Percentiles rank a stretch among this genome's conserved stretches.
These are phyloP conservation scores for Fusarium sp. DNA, from an alignment of 2,329 filamentous ascomycete species.

Conservation along the genomic window DNA sequence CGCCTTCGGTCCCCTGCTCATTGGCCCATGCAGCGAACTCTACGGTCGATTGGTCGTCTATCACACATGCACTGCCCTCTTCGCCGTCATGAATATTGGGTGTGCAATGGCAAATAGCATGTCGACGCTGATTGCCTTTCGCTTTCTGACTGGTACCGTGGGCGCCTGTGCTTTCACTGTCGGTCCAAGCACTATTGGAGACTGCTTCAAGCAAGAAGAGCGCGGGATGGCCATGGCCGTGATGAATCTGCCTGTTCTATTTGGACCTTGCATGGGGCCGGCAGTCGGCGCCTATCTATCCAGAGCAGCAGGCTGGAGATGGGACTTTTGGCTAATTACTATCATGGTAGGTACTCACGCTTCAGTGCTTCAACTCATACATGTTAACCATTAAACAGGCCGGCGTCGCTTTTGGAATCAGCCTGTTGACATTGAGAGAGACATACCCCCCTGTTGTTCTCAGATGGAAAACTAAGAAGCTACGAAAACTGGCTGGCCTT, in stretches of 20 bases:
- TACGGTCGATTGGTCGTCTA: conserved; percentile 59
- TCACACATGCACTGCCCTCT: conserved; percentile 53
- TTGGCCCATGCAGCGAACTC: conserved; percentile 62
- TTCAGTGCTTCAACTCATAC: neutral
- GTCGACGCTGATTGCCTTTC: conserved; percentile 68
- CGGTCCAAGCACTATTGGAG: neutral
- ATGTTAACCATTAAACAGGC: neutral
- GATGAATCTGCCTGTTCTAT: neutral
- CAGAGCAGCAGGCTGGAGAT: neutral
- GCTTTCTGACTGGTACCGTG: conserved; percentile 70
- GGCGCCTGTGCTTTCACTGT: conserved; percentile 67
- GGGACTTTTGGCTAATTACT: neutral
- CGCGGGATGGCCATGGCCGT: neutral
- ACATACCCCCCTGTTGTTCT: neutral
- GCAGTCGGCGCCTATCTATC: neutral
- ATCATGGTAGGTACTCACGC: neutral
- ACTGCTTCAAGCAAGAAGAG: neutral
- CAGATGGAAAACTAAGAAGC: neutral
- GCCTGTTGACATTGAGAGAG: neutral
- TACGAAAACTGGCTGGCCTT: neutral
- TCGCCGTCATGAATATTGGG: conserved; percentile 12
- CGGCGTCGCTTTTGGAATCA: neutral
- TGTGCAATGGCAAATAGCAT: conserved; percentile 26
- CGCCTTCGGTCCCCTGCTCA: conserved; percentile 59
- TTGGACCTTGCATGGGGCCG: neutral